These are phyloP conservation scores for Glutinoglossum americanum DNA, from an alignment of 495 filamentous ascomycete genomes.

Conservation along the genomic window DNA sequence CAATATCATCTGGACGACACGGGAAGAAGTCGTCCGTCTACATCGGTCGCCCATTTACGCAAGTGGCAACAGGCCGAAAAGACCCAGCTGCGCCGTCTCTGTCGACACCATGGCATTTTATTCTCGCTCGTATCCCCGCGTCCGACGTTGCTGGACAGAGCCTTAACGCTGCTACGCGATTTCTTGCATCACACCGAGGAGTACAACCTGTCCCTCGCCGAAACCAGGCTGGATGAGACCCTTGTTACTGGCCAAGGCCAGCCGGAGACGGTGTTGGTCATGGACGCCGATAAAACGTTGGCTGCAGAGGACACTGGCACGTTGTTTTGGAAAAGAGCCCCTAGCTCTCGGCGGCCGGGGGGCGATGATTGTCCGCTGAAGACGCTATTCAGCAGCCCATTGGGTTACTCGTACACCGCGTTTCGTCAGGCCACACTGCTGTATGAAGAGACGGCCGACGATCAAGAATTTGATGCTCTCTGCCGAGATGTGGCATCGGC, in stretches of 20 bases:
- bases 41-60: conserved; percentile 21
- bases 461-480: conserved; percentile 23
- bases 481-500: conserved; percentile 25
- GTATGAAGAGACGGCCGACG: conserved; percentile 26
- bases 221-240: conserved; percentile 20
- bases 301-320: conserved; percentile 29
- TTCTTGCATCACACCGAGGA: conserved; percentile 21
- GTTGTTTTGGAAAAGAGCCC: conserved; percentile 27
- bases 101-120: conserved; percentile 24
- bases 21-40: conserved; percentile 16
- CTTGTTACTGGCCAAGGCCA: conserved; percentile 9
- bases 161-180: conserved; percentile 16
- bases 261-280: conserved; percentile 25
- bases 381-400: conserved; percentile 24
- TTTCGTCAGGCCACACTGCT: conserved; percentile 35
- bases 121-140: conserved; percentile 18
- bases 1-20: conserved; percentile 21
- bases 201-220: conserved; percentile 20
- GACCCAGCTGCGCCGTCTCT: conserved; percentile 25
- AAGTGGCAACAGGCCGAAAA: conserved; percentile 34
- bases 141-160: conserved; percentile 7
- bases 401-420: conserved; percentile 32
- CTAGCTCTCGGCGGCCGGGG: conserved; percentile 2
- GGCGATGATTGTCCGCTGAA: conserved; percentile 18
- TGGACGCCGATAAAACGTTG: conserved; percentile 40